Percentiles rank a stretch among this genome's conserved stretches.
phyloP scores from a whole-genome alignment of 495 filamentous ascomycete genomes.

The Tuber calosporum region DNA sequence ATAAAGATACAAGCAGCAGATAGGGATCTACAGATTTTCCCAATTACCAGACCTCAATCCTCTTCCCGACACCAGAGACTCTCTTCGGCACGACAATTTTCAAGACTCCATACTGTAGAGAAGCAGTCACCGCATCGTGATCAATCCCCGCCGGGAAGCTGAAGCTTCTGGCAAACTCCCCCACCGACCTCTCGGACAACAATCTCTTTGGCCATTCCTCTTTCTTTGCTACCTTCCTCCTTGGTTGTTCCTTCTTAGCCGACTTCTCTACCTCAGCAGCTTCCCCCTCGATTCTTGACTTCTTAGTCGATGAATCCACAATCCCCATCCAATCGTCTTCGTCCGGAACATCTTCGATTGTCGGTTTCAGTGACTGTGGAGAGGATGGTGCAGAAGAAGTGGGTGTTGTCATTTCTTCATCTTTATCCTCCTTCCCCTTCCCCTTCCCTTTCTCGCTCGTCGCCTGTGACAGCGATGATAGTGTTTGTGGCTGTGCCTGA shows the following conservation, averaged over 20 bases:
- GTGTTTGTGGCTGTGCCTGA: conserved; percentile 5
- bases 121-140: conserved; percentile 72
- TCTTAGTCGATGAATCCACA: conserved; percentile 30
- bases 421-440: conserved; percentile 16
- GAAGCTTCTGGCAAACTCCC: conserved; percentile 75
- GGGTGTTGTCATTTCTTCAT: neutral
- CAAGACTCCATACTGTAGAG: conserved; percentile 67
- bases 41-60: conserved; percentile 54
- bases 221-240: conserved; percentile 43
- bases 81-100: conserved; percentile 72
- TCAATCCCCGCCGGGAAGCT: conserved; percentile 69
- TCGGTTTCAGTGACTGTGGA: conserved; percentile 41
- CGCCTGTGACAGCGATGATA: conserved; percentile 31
- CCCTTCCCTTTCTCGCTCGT: conserved; percentile 5
- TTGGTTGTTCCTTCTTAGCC: conserved; percentile 40
- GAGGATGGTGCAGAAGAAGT: conserved; percentile 16
- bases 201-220: conserved; percentile 51
- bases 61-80: conserved; percentile 47
- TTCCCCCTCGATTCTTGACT: conserved; percentile 39
- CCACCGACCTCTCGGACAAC: conserved; percentile 70
- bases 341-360: conserved; percentile 39
- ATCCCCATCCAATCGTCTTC: conserved; percentile 41
- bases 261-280: conserved; percentile 34
- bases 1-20: neutral
- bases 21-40: neutral